Evolutionary conservation across 345 rosid genomes (phyloP), one percentile per base, ranked within the genome.

Genomic region (Turritis glabra): DNA sequence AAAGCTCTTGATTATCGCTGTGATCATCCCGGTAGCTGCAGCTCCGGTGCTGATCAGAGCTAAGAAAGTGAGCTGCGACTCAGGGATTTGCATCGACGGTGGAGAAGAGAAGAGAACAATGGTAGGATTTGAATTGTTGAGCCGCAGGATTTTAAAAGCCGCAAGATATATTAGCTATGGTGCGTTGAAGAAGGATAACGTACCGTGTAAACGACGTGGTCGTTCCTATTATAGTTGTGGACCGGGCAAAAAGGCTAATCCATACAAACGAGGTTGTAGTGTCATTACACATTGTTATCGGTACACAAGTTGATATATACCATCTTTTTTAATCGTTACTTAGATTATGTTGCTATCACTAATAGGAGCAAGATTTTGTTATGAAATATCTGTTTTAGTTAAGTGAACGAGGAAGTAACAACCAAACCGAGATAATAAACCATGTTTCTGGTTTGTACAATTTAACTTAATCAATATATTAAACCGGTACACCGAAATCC

Each of bases 171-270:
- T 84, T 15, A 86, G 90, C 76, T 84, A 86, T 25, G 38, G 22
- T 5, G 82, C 85, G 15, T 50, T 84, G 33, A 69, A 35, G 58
- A 61, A 27, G 40, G 37, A 79, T 46, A 22, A 38, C 0, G 61
- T 78, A 3, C 87, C 87, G 9, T 82, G 86, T 80, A 72, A 41
- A 25, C 56, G 67, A 14, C 80, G 81, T 8, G 86, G 90, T 7
- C 32, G 43, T 1, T 84, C 85, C 11, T 82, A 84, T 76, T 86
- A 86, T 53, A 73, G 53, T 32, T 84, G 85, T 56, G 72, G 69
- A 7, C 13, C 5, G 11, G 40, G 59, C n/a, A 48, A 35, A 22
- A 56, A 1, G 64, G 83, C 79, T 43, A 85, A 85, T 65, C 84
- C 83, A 13, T 85, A 80, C 30, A 69, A 4, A 10, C 82, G 85